Evolutionary conservation across 2,329 filamentous ascomycete species (phyloP), one percentile per base, ranked within the genome.

Genomic region (Tolypocladium paradoxum): DNA sequence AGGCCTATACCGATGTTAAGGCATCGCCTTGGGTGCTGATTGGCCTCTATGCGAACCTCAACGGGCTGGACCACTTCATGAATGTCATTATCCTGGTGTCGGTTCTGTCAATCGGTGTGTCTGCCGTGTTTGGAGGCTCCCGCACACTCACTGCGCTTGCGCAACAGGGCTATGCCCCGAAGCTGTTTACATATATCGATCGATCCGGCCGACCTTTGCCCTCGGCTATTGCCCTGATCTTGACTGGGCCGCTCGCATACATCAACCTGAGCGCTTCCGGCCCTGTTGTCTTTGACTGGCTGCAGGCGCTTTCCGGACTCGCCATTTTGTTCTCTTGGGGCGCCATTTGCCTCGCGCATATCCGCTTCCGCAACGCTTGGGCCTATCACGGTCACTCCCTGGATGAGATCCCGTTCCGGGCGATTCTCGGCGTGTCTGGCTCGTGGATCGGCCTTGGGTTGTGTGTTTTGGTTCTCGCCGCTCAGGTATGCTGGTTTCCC

Each of bases 301-400:
- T 87, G 2, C 75, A 81, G 29, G 79, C 83, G 6, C 70, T 86
- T 14, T 84, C 82, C 3, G 83, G 80, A 52, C 74, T 86, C 2
- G 77, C 78, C 14, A 76, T 80, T 27, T 74, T 86, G 46, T 85
- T 85, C 65, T 80, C 82, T 18, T 87, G 83, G 83, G 81, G 75
- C 24, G 81, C 77, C 47, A 84, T 87, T 60, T 84, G 81, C 64
- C 64, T 83, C 20, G 76, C 79, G 1, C 83, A 86, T 61, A 83
- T 86, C 59, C 82, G 83, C n/a, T 86, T 85, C 76, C 81, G 83
- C 37, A 57, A 62, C 5, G 83, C 81, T 0, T 86, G 83, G 83
- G 66, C 64, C 24, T 62, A 68, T 18, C 75, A 84, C 53, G 82
- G 82, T 27, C 81, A 78, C 60, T 75, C 72, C 2, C 64, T 84